These are phyloP conservation scores for Sanghuangporus weigelae DNA, from an alignment of 1,284 basidiomycete genomes.

Conservation along the genomic window DNA sequence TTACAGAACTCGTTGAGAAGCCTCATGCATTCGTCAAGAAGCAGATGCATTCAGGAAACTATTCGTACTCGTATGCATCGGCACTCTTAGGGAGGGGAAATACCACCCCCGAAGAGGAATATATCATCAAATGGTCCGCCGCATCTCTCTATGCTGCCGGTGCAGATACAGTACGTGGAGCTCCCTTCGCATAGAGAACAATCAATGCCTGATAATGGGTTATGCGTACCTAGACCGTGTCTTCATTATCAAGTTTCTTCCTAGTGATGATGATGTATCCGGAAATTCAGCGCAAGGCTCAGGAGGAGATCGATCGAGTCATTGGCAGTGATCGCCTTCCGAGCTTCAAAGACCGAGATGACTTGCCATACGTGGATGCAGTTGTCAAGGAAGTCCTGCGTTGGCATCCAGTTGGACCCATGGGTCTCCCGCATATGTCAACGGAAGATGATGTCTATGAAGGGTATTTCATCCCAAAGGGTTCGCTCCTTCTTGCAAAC, in stretches of 20 bases:
- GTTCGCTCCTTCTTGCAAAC: conserved; percentile 13
- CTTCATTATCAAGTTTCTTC: conserved; percentile 25
- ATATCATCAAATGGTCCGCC: conserved; percentile 34
- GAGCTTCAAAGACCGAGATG: conserved; percentile 32
- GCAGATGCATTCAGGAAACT: conserved; percentile 37
- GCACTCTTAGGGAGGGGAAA: conserved; percentile 29
- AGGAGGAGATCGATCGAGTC: conserved; percentile 36
- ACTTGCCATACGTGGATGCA: conserved; percentile 36
- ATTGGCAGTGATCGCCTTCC: conserved; percentile 37
- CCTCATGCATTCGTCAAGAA: conserved; percentile 37
- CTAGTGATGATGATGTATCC: conserved; percentile 35
- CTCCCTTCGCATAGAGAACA: too few relatives aligned
- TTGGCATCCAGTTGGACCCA: conserved; percentile 29
- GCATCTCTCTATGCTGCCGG: conserved; percentile 24
- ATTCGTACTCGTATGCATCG: conserved; percentile 34
- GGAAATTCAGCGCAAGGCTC: conserved; percentile 34
- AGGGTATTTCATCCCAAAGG: conserved; percentile 19
- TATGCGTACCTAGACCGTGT: not conserved
- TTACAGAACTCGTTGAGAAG: conserved; percentile 28
- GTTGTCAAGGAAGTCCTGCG: conserved; percentile 38
- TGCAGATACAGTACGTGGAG: conserved; percentile 2
- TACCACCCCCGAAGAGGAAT: conserved; percentile 27
- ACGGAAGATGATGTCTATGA: conserved; percentile 17
- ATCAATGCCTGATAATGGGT: not conserved
- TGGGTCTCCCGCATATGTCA: conserved; percentile 19